phyloP scores from a whole-genome alignment of 768 basidiomycete species.

The Chalciporus chontae region DNA sequence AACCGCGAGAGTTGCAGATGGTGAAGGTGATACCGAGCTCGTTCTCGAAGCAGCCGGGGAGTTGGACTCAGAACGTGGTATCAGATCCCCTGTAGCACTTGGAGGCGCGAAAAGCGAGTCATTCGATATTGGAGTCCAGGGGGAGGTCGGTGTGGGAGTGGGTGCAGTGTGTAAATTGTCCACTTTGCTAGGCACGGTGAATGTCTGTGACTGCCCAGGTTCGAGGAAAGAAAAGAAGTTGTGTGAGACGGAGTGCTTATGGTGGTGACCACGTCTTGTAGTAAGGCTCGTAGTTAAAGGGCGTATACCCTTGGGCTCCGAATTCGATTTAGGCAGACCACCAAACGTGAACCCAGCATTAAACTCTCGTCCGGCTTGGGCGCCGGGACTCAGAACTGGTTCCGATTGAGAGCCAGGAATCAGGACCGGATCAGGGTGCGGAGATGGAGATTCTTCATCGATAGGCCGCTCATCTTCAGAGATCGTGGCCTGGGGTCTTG shows the following conservation, averaged over 20 bases:
- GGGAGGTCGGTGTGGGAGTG: slow-evolving; percentile 58
- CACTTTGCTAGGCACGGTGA: slow-evolving; percentile 14
- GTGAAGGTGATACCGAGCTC: slow-evolving; percentile 5
- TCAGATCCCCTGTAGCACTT: slow-evolving; percentile 6
- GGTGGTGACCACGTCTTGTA: slow-evolving; percentile 68
- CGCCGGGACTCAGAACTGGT: slow-evolving; percentile 14
- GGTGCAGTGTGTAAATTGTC: slow-evolving; percentile 54
- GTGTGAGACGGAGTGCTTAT: slow-evolving; percentile 91
- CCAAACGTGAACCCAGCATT: slow-evolving; percentile 65
- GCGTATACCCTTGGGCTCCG: slow-evolving; percentile 16
- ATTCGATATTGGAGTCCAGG: slow-evolving; percentile 59
- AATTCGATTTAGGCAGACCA: slow-evolving; percentile 35
- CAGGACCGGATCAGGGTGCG: slow-evolving; percentile 40
- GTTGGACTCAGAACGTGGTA: slow-evolving; percentile 22
- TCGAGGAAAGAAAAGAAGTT: slow-evolving; percentile 96
- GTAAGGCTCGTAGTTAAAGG: slow-evolving; percentile 23
- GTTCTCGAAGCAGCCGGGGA: slow-evolving; percentile 19
- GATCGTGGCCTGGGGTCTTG: slow-evolving; percentile 61
- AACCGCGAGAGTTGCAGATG: neutral
- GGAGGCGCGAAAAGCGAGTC: slow-evolving; percentile 1
- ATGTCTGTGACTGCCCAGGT: slow-evolving; percentile 41
- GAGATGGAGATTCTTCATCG: slow-evolving; percentile 47
- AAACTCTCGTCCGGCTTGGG: slow-evolving; percentile 39
- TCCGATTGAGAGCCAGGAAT: slow-evolving; percentile 41
- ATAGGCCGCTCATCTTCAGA: slow-evolving; percentile 57